Conservation (phyloP, 768 basidiomycete species). For the Leucocoprinus birnbaumii region DNA sequence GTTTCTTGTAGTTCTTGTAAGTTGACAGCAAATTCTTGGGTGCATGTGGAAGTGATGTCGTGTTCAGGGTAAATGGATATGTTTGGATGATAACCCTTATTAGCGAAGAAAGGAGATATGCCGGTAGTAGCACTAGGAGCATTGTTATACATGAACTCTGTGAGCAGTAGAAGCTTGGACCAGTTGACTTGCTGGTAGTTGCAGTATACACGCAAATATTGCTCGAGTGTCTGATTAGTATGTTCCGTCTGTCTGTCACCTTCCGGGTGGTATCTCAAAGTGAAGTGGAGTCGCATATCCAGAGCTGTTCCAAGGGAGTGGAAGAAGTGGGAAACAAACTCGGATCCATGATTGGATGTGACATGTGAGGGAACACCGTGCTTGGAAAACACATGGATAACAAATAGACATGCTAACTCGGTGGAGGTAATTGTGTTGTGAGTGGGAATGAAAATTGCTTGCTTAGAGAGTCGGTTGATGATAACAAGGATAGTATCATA, state of each 20-base stretch:
- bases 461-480: slow-evolving; percentile 30
- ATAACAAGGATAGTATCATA: slow-evolving; percentile 32
- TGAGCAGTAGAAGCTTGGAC: slow-evolving; percentile 35
- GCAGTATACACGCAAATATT: slow-evolving; percentile 9
- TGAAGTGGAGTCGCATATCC: slow-evolving; percentile 7
- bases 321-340: slow-evolving; percentile 33
- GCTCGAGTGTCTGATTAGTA: too few species aligned
- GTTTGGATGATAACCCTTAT: slow-evolving; percentile 23
- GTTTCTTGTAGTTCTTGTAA: background rate
- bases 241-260: too few species aligned
- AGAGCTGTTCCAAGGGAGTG: slow-evolving; percentile 12
- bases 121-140: too few species aligned
- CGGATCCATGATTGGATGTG: slow-evolving; percentile 28
- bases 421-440: too few species aligned
- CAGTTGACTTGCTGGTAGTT: slow-evolving; percentile 41
- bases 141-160: slow-evolving; percentile 41
- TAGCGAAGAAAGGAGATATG: slow-evolving; percentile 36
- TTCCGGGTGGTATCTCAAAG: too few species aligned
- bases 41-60: background rate
- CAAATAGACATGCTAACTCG: too few species aligned
- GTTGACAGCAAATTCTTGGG: background rate
- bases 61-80: slow-evolving; percentile 10
- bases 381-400: too few species aligned
- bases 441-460: too few species aligned
- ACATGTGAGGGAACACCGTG: slow-evolving; percentile 32